A percentile compares a stretch with the other conserved stretches of the same genome.
These are phyloP conservation scores for Pilatotrama ljubarskyi DNA, from an alignment of 768 basidiomycete species.

Conservation along the genomic window DNA sequence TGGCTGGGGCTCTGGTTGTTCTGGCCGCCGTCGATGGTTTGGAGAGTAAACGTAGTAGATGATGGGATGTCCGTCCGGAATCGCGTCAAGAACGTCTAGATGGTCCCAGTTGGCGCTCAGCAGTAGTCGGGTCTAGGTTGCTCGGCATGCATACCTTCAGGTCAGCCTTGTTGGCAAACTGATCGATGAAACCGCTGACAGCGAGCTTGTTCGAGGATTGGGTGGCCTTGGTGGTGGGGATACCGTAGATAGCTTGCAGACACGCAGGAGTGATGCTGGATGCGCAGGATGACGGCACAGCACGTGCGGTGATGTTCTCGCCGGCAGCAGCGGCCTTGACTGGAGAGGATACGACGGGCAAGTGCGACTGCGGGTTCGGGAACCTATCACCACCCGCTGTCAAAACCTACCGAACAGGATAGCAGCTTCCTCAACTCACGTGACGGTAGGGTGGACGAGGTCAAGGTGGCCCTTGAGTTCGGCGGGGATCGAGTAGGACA, in stretches of 20 bases:
- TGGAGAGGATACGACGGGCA: conserved; percentile 6
- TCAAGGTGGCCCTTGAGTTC: conserved; percentile 30
- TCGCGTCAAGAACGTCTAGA: conserved; percentile 49
- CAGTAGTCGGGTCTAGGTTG: no score
- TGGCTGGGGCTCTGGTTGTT: conserved; percentile 41
- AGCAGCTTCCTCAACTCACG: conserved; percentile 10
- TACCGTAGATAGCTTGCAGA: conserved; percentile 34
- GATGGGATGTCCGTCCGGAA: conserved; percentile 18
- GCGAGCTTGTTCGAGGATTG: conserved; percentile 31
- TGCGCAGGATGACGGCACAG: conserved; percentile 26
- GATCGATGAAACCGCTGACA: conserved; percentile 36
- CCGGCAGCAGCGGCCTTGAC: conserved; percentile 21
- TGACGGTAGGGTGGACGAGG: conserved; percentile 34
- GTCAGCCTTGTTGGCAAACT: conserved; percentile 32
- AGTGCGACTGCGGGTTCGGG: conserved; percentile 14
- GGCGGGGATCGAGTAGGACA: conserved; percentile 34
- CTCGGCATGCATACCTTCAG: conserved; percentile 35
- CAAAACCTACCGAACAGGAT: neutral
- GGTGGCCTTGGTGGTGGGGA: conserved; percentile 25
- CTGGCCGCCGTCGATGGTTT: conserved; percentile 52
- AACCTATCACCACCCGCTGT: conserved; percentile 6
- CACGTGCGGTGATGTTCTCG: conserved; percentile 2
- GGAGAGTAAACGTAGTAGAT: conserved; percentile 21
- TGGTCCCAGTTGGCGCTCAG: conserved; percentile 8
- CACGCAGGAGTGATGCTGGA: conserved; percentile 32